These are phyloP conservation scores for Russula vinacea DNA, from an alignment of 768 basidiomycete genomes.

Conservation along the genomic window DNA sequence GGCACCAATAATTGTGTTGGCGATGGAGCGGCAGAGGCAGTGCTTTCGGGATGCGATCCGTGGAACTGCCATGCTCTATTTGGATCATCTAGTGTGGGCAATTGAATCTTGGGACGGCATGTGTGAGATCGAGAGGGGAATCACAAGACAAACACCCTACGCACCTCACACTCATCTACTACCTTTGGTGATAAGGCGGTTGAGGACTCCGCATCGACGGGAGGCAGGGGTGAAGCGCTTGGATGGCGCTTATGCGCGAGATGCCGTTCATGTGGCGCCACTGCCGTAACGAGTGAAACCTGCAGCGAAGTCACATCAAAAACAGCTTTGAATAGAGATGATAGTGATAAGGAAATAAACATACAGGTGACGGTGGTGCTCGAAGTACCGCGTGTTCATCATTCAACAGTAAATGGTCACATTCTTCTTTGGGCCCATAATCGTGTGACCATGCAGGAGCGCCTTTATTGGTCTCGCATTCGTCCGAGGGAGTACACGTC, in stretches of 20 bases:
- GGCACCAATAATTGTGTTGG: not conserved
- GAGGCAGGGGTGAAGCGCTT: not conserved
- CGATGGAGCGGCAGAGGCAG: not conserved
- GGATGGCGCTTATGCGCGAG: not conserved
- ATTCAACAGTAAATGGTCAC: not conserved
- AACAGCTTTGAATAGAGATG: conserved; percentile 7
- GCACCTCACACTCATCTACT: conserved; percentile 7
- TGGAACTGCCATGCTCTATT: not conserved
- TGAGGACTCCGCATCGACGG: not conserved
- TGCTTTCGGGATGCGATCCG: not conserved
- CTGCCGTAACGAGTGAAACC: conserved; percentile 9
- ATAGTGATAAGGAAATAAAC: conserved; percentile 18
- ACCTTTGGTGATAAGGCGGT: not conserved
- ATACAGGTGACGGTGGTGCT: not conserved
- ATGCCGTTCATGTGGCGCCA: conserved; percentile 1
- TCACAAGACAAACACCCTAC: not conserved
- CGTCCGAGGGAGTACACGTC: conserved; percentile 1
- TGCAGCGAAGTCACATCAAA: conserved; percentile 8
- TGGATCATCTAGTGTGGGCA: not conserved
- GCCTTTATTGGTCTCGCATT: not conserved
- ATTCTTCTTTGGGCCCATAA: conserved; percentile 2
- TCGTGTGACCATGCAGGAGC: conserved; percentile 12
- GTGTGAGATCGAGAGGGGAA: not conserved
- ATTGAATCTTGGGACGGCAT: not conserved
- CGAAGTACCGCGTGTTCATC: not conserved